phyloP scores from a whole-genome alignment of 2,329 filamentous ascomycete genomes.

The Plenodomus lindquistii region DNA sequence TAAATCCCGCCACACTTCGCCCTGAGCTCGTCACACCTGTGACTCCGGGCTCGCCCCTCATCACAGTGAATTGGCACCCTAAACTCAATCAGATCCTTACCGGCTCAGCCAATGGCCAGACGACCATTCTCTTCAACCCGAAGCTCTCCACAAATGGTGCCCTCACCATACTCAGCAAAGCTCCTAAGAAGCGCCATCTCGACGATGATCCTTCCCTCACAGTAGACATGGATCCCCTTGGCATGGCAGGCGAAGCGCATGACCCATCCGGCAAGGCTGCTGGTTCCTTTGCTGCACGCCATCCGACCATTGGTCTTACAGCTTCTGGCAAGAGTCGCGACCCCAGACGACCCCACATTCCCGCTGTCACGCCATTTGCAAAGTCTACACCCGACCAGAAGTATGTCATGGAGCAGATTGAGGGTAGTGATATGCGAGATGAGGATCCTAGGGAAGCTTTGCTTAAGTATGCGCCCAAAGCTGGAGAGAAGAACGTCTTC shows the following conservation, averaged over 20 bases:
- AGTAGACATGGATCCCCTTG: constrained; percentile 70
- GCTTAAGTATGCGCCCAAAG: constrained; percentile 91
- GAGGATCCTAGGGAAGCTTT: constrained; percentile 94
- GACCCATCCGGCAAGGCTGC: constrained; percentile 60
- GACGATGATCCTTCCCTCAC: constrained; percentile 90
- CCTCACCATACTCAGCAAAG: constrained; percentile 86
- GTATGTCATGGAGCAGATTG: constrained; percentile 85
- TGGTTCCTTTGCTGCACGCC: constrained; percentile 58
- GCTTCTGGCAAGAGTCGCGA: constrained; percentile 77
- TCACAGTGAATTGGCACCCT: constrained; percentile 87
- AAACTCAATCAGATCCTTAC: constrained; percentile 97
- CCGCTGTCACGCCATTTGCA: constrained; percentile 83
- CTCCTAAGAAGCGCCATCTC: constrained; percentile 91
- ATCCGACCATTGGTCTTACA: constrained; percentile 74
- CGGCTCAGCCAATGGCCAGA: constrained; percentile 87
- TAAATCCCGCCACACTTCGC: constrained; percentile 88
- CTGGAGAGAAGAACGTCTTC: constrained; percentile 90
- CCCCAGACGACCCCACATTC: constrained; percentile 82
- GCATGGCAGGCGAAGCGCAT: constrained; percentile 81
- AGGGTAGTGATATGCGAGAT: constrained; percentile 88
- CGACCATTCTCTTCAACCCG: constrained; percentile 88
- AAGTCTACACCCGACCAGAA: constrained; percentile 88
- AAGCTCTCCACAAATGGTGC: constrained; percentile 80
- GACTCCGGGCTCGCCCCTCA: constrained; percentile 80
- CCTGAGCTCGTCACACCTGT: constrained; percentile 85